A percentile compares a stretch with the other conserved stretches of the same genome.
Evolutionary conservation across 345 rosid genomes (phyloP).

Genomic region (Turnera subulata): DNA sequence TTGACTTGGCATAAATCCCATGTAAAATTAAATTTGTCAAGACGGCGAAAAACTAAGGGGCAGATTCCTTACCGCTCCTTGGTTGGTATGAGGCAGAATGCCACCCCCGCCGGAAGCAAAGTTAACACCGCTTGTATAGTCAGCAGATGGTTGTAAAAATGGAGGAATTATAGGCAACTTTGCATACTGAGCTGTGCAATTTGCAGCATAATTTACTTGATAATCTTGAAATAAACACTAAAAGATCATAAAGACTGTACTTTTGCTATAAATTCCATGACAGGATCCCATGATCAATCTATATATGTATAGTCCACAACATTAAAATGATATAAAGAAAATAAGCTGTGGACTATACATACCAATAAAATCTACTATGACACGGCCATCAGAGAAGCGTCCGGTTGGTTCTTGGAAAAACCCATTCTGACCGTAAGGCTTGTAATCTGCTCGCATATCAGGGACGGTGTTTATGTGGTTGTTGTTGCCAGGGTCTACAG

Average conservation of each 20-base stretch:
- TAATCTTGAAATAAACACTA: too few species aligned
- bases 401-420: constrained; percentile 41
- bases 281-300: too few species aligned
- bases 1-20: neutral
- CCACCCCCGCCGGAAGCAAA: constrained; percentile 58
- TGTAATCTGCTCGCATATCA: constrained; percentile 35
- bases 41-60: too few species aligned
- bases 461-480: constrained; percentile 40
- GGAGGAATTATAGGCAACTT: constrained; percentile 49
- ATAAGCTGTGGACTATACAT: neutral
- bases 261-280: too few species aligned
- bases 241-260: too few species aligned
- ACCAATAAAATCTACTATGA: constrained; percentile 52
- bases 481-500: constrained; percentile 50
- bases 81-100: constrained; percentile 45
- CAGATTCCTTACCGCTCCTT: constrained; percentile 28
- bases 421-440: constrained; percentile 45
- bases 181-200: constrained; percentile 41
- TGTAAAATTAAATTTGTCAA: neutral
- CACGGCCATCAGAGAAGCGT: constrained; percentile 51
- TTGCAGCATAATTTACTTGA: too few species aligned
- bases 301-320: too few species aligned
- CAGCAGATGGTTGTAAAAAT: constrained; percentile 35
- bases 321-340: neutral
- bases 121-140: constrained; percentile 33